Conservation (phyloP, 2,329 filamentous ascomycete genomes). For the Aspergillus piperis region DNA sequence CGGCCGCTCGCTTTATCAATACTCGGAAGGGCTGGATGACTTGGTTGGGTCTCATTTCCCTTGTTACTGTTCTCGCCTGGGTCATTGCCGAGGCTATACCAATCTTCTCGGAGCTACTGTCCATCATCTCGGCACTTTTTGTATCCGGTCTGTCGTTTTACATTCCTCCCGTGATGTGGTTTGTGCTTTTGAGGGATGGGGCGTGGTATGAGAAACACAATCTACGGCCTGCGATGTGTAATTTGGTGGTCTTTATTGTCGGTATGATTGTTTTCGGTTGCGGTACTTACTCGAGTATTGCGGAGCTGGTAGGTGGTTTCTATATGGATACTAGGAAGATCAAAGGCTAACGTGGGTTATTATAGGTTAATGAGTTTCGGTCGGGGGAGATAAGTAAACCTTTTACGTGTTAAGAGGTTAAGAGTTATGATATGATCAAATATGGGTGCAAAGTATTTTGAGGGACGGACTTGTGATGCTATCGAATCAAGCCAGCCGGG, state of each 20-base stretch:
- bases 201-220: conserved; percentile 39
- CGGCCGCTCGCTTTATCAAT: conserved; percentile 20
- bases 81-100: conserved; percentile 25
- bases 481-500: too few relatives aligned
- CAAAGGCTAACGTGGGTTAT: not conserved
- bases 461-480: too few relatives aligned
- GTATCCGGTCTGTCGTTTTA: conserved; percentile 88
- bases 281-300: conserved; percentile 22
- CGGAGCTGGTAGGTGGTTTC: conserved; percentile 17
- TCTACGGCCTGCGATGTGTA: conserved; percentile 27
- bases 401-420: conserved; percentile 2
- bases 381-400: conserved; percentile 5
- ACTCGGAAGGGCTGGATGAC: conserved; percentile 21
- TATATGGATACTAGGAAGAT: too few relatives aligned
- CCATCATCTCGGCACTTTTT: conserved; percentile 63
- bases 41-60: conserved; percentile 19
- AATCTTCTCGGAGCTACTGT: conserved; percentile 23
- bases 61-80: conserved; percentile 22
- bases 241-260: conserved; percentile 19
- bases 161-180: conserved; percentile 49
- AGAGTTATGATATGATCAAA: too few relatives aligned
- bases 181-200: conserved; percentile 25
- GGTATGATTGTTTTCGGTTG: conserved; percentile 21
- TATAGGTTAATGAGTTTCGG: conserved; percentile 2
- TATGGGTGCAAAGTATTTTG: too few relatives aligned